Conservation (phyloP, 169 alveolate species). For the Cryptosporidium tyzzeri region DNA sequence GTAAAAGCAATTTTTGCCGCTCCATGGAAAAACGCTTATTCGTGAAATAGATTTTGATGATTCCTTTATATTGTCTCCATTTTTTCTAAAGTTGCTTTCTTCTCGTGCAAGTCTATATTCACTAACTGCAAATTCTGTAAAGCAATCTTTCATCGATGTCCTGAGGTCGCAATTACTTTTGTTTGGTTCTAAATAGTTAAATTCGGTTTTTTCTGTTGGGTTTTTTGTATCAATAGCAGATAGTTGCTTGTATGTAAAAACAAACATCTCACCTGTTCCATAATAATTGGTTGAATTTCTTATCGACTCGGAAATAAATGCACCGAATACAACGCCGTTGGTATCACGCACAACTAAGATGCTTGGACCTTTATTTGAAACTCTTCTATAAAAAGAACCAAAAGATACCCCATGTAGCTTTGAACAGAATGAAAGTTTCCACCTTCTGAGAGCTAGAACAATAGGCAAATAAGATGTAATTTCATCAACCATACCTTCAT, state of each 20-base stretch:
- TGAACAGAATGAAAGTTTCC: slow-evolving; percentile 79
- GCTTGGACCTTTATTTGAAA: slow-evolving; percentile 83
- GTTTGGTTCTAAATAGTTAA: not conserved
- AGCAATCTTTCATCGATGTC: not conserved
- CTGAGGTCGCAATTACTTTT: not conserved
- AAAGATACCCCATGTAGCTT: slow-evolving; percentile 78
- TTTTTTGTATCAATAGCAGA: not conserved
- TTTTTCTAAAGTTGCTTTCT: not conserved
- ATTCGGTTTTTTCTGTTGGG: not conserved
- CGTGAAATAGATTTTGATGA: slow-evolving; percentile 15
- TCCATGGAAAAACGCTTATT: slow-evolving; percentile 83
- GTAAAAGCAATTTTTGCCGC: slow-evolving; percentile 81
- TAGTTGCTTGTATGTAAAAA: slow-evolving; percentile 52
- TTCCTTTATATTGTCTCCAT: not conserved
- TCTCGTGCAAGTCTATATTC: slow-evolving; percentile 6
- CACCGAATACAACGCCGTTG: slow-evolving; percentile 87
- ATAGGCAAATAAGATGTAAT: slow-evolving; percentile 77
- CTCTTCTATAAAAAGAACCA: slow-evolving; percentile 85
- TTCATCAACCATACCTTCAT: slow-evolving; percentile 73
- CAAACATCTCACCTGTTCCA: slow-evolving; percentile 89
- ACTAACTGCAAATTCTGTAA: slow-evolving; percentile 52
- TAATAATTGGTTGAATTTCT: slow-evolving; percentile 82
- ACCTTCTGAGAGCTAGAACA: slow-evolving; percentile 72
- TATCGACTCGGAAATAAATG: slow-evolving; percentile 84
- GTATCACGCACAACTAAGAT: slow-evolving; percentile 85